Percentiles rank a stretch among this genome's conserved stretches.
These are phyloP conservation scores for Schizochytrium sp. DNA, from an alignment of 108 stramenopile species.

Conservation along the genomic window DNA sequence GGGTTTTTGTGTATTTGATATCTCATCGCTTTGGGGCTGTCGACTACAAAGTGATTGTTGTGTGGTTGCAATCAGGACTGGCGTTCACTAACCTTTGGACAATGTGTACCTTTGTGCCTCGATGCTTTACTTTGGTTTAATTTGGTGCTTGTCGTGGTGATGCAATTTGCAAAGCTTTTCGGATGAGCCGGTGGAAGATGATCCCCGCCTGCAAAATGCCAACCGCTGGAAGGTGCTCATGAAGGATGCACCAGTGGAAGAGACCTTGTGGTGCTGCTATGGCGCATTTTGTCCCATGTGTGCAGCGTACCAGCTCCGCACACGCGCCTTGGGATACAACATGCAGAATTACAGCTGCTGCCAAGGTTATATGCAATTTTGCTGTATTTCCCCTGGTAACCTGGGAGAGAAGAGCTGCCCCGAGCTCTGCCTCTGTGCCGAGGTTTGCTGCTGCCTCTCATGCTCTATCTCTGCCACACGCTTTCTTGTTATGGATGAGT, in stretches of 20 bases:
- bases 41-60: too few relatives aligned
- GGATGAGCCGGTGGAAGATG: conserved; percentile 49
- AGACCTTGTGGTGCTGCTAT: conserved; percentile 62
- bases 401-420: conserved; percentile 39
- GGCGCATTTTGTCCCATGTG: conserved; percentile 68
- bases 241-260: conserved; percentile 21
- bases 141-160: too few relatives aligned
- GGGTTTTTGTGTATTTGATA: too few relatives aligned
- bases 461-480: conserved; percentile 62
- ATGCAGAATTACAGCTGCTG: conserved; percentile 73
- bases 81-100: too few relatives aligned
- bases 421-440: conserved; percentile 62
- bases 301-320: conserved; percentile 69
- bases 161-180: neutral
- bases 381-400: conserved; percentile 54
- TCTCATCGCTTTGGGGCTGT: too few relatives aligned
- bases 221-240: conserved; percentile 37
- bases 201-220: conserved; percentile 11
- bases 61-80: too few relatives aligned
- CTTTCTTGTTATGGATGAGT: conserved; percentile 64
- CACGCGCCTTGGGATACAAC: conserved; percentile 69
- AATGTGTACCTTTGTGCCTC: too few relatives aligned
- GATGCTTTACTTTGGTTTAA: too few relatives aligned
- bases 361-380: conserved; percentile 66
- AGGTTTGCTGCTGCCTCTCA: conserved; percentile 63